Evolutionary conservation across 306 rosid genomes (phyloP), one percentile per base, ranked within the genome.

Genomic region (Dryas octopetala): DNA sequence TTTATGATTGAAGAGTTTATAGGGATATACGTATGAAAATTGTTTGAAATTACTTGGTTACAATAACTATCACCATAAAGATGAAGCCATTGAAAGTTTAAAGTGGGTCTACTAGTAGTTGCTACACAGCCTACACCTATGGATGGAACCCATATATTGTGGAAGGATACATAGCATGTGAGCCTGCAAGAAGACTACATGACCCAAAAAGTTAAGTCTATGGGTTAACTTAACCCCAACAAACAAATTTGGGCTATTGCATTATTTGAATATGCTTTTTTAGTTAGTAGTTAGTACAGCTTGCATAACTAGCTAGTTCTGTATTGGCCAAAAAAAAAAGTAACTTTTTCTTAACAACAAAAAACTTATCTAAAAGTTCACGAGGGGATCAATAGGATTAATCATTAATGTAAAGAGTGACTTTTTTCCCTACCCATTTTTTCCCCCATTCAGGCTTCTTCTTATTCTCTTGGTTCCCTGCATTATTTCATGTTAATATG

Each of bases 91-190:
- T 32, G 38, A 32, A 32, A 32, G 38, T 32, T 32, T 32, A 32
- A 32, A 32, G 38, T 15, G 14, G 26, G 6, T 60, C 48, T n/a
- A 1, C 68, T 45, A 3, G 14, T 68, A 15, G 16, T 68, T 67
- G 32, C 45, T 26, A 48, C 23, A 23, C 23, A 23, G 23, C 23
- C 23, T 23, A 23, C 61, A 50, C 15, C 60, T 32, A 0, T 50
- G 1, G 61, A 6, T 15, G 55, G 45, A 9, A 70, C 26, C 48
- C 62, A 62, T 70, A 16, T 26, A 26, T 48, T 50, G 28, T 55
- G 73, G 54, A 51, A 16, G 41, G 26, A 41, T 51, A 5, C 74
- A 51, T 5, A 51, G 28, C 49, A 69, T 51, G 74, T 69, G 62
- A 38, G 5, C 62, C n/a, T 52, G 26, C 45, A 69, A 28, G 48